Percentiles rank a stretch among this genome's conserved stretches.
Conservation (phyloP, 1,284 basidiomycete species). For the Trichosporon coremiiforme region DNA sequence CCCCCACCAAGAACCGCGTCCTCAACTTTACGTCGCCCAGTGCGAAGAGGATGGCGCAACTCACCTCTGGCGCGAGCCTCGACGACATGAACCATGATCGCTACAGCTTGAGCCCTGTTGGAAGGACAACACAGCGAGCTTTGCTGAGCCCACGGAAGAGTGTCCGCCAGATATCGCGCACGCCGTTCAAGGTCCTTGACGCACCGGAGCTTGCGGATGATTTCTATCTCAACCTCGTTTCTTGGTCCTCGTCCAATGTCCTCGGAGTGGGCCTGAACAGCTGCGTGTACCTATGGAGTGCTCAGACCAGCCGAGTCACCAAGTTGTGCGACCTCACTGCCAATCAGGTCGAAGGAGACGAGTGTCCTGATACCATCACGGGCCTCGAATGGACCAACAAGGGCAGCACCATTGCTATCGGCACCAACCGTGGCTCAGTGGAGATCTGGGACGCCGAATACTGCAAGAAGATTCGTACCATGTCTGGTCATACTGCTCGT, state of each 20-base stretch:
- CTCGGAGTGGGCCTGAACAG: constrained; percentile 88
- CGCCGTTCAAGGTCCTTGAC: constrained; percentile 95
- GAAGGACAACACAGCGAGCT: constrained; percentile 77
- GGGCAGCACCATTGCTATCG: constrained; percentile 86
- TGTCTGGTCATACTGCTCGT: constrained; percentile 80
- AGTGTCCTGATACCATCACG: constrained; percentile 68
- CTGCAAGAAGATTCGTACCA: constrained; percentile 73
- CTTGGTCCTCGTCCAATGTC: constrained; percentile 94
- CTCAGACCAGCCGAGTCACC: constrained; percentile 85
- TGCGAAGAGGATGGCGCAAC: constrained; percentile 40
- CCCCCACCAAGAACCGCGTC: constrained; percentile 58
- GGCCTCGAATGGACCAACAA: constrained; percentile 91
- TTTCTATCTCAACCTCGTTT: constrained; percentile 97
- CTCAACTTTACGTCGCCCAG: constrained; percentile 59
- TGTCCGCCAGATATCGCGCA: constrained; percentile 83
- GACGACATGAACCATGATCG: constrained; percentile 72
- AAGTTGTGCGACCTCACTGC: constrained; percentile 81
- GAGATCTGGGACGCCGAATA: constrained; percentile 94
- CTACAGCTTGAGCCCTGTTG: constrained; percentile 88
- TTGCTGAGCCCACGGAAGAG: constrained; percentile 81
- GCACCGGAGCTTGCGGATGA: constrained; percentile 97
- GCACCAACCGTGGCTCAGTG: constrained; percentile 81
- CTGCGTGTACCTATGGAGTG: constrained; percentile 96
- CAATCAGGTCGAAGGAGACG: constrained; percentile 34
- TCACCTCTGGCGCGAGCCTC: constrained; percentile 46